Percentiles rank a stretch among this genome's conserved stretches.
phyloP scores from a whole-genome alignment of 257 asterid species.

The Solanum appendiculatum region DNA sequence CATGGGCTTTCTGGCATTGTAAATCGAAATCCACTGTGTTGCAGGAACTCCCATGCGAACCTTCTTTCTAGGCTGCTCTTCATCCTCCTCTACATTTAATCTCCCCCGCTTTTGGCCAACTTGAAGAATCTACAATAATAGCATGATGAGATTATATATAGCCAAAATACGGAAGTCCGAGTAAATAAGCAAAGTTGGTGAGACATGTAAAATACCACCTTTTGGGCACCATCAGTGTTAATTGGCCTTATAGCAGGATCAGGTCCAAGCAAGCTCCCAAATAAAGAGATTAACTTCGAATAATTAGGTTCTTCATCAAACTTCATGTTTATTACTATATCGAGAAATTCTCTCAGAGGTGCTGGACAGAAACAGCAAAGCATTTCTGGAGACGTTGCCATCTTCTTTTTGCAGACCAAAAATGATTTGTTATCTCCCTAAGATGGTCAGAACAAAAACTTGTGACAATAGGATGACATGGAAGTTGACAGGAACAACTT shows the following conservation, averaged over 20 bases:
- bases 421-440: slow-evolving; percentile 45
- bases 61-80: slow-evolving; percentile 32
- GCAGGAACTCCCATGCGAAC: slow-evolving; percentile 35
- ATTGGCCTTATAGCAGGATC: slow-evolving; percentile 38
- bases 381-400: slow-evolving; percentile 33
- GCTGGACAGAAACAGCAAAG: slow-evolving; percentile 38
- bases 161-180: background rate
- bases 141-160: background rate
- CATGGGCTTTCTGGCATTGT: slow-evolving; percentile 42
- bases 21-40: slow-evolving; percentile 34
- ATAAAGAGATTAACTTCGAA: slow-evolving; percentile 31
- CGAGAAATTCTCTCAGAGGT: slow-evolving; percentile 29
- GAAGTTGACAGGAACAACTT: background rate
- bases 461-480: background rate
- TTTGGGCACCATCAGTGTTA: slow-evolving; percentile 37
- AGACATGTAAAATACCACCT: slow-evolving; percentile 11
- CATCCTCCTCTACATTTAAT: slow-evolving; percentile 24
- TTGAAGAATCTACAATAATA: slow-evolving; percentile 16
- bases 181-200: background rate
- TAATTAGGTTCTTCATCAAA: slow-evolving; percentile 45
- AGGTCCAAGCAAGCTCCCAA: slow-evolving; percentile 29
- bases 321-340: slow-evolving; percentile 29
- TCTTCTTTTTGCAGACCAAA: slow-evolving; percentile 35
- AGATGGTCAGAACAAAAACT: background rate
- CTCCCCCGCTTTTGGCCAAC: slow-evolving; percentile 33